A percentile compares a stretch with the other conserved stretches of the same genome.
phyloP scores from a whole-genome alignment of 192 early-diverging fungal genomes.

The Podila epicladia region DNA sequence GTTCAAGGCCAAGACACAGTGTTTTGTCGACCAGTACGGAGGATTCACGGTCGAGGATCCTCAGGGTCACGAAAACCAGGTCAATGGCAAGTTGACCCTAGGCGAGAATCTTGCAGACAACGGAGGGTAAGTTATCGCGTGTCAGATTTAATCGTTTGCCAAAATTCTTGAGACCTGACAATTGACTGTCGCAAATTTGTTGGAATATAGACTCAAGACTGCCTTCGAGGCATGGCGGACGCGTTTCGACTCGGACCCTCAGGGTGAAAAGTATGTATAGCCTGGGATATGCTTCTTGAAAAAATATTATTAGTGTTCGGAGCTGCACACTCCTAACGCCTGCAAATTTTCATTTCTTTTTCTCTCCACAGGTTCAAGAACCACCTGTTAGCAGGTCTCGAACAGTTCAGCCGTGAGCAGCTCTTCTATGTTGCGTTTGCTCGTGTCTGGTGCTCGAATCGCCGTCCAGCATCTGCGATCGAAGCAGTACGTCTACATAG shows the following conservation, averaged over 20 bases:
- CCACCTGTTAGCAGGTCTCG: constrained; percentile 51
- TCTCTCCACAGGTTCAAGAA: constrained; percentile 2
- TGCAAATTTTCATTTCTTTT: not conserved
- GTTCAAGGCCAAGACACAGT: constrained; percentile 63
- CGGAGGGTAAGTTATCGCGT: constrained; percentile 53
- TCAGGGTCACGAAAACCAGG: constrained; percentile 45
- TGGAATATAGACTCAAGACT: constrained; percentile 19
- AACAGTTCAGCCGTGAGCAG: constrained; percentile 61
- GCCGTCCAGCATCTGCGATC: constrained; percentile 33
- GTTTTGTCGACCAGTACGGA: constrained; percentile 71
- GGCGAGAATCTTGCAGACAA: constrained; percentile 79
- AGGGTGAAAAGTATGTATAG: constrained; percentile 13
- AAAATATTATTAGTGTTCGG: not conserved
- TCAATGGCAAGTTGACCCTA: constrained; percentile 67
- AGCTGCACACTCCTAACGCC: not conserved
- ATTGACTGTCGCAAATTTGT: too few relatives aligned
- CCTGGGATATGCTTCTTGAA: not conserved
- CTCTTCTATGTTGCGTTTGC: constrained; percentile 73
- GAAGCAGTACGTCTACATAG: constrained; percentile 2
- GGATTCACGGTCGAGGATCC: constrained; percentile 57
- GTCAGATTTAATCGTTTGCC: constrained; percentile 21
- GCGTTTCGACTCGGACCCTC: constrained; percentile 23
- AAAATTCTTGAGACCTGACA: too few relatives aligned
- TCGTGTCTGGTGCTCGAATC: constrained; percentile 67
- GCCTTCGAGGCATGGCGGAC: constrained; percentile 20